phyloP scores from a whole-genome alignment of 2,329 filamentous ascomycete genomes.

The Fusarium sp. region DNA sequence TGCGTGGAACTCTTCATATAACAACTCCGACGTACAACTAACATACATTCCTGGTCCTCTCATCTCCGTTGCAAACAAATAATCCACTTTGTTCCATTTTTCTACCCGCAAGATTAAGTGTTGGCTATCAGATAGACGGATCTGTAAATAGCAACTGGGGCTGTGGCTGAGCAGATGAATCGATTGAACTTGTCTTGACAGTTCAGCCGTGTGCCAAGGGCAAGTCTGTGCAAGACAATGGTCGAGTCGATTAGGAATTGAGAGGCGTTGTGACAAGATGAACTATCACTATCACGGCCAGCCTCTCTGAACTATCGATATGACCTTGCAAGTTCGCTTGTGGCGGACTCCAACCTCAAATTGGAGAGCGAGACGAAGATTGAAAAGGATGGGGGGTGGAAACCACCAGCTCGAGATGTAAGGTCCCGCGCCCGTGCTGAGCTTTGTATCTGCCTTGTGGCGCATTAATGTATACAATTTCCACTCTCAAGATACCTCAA shows the following conservation, averaged over 20 bases:
- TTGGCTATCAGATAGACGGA: not conserved
- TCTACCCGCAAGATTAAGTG: not conserved
- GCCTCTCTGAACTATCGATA: constrained; percentile 6
- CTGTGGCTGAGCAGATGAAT: constrained; percentile 38
- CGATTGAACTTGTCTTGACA: constrained; percentile 1
- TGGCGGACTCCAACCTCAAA: constrained; percentile 1
- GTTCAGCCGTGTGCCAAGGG: not conserved
- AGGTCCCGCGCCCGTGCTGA: constrained; percentile 4
- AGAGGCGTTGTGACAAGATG: not conserved
- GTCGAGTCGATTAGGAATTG: not conserved
- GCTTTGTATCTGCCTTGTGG: not conserved
- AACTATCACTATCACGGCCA: not conserved
- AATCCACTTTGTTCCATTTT: not conserved
- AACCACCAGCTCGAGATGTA: not conserved
- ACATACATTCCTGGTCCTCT: not conserved
- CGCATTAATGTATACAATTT: not conserved
- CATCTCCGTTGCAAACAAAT: not conserved
- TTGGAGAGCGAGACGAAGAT: constrained; percentile 7
- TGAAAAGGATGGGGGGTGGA: constrained; percentile 7
- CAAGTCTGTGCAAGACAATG: not conserved
- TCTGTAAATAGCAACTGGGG: constrained; percentile 41
- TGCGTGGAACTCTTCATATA: constrained; percentile 4
- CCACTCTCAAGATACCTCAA: not conserved
- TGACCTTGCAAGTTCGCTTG: constrained; percentile 1
- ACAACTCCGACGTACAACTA: constrained; percentile 2